phyloP scores from a whole-genome alignment of 352 stramenopile species.

The Pythium guiyangense region DNA sequence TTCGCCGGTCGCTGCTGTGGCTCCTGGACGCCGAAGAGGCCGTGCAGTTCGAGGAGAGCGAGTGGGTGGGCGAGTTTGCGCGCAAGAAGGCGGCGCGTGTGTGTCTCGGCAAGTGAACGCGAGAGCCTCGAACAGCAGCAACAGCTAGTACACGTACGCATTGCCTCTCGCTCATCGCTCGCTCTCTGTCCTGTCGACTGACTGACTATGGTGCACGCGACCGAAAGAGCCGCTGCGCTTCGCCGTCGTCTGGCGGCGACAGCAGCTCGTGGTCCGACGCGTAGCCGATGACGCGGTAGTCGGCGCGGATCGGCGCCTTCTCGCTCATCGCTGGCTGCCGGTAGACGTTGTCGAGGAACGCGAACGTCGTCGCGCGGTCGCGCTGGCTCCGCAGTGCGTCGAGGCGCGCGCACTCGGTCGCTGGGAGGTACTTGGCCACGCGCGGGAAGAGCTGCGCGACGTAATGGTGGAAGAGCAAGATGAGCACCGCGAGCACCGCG shows the following conservation, averaged over 20 bases:
- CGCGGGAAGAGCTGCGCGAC: slow-evolving; percentile 47
- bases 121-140: no score
- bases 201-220: slow-evolving; percentile 7
- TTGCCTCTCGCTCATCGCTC: not conserved
- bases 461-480: slow-evolving; percentile 65
- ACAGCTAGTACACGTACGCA: no score
- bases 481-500: slow-evolving; percentile 25
- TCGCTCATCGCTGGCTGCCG: slow-evolving; percentile 66
- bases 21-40: slow-evolving; percentile 39
- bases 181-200: no score
- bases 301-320: slow-evolving; percentile 20
- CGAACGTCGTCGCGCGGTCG: slow-evolving; percentile 30
- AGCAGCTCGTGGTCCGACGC: slow-evolving; percentile 22
- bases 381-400: slow-evolving; percentile 34
- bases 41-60: slow-evolving; percentile 32
- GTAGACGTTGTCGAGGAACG: slow-evolving; percentile 72
- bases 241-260: slow-evolving; percentile 34
- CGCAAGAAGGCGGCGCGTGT: slow-evolving; percentile 23
- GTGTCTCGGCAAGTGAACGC: slow-evolving; percentile 1
- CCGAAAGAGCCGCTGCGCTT: slow-evolving; percentile 50
- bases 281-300: slow-evolving; percentile 48
- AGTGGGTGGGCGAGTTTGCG: slow-evolving; percentile 29
- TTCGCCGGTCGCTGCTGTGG: slow-evolving; percentile 49
- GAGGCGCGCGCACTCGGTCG: slow-evolving; percentile 51
- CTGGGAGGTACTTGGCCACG: slow-evolving; percentile 52